Evolutionary conservation across 2,329 filamentous ascomycete species (phyloP).

Genomic region (Cladosporium sp.): DNA sequence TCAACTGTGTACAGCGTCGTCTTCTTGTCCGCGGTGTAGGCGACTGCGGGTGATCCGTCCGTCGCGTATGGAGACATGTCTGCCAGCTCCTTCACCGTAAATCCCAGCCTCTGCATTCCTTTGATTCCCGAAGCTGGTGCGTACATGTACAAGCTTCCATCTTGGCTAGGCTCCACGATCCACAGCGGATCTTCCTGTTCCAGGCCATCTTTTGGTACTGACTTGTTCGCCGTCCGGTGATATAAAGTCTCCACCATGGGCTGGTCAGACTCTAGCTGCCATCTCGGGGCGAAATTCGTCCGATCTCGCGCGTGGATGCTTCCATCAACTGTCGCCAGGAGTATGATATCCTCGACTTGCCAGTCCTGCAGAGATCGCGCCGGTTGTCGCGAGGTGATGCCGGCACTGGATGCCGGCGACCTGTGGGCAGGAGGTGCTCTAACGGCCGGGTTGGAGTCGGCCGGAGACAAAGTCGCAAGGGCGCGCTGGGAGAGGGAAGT

Average conservation of each 20-base stretch:
- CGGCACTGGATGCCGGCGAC: conserved; percentile 55
- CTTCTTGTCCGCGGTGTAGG: conserved; percentile 89
- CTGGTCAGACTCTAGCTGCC: conserved; percentile 78
- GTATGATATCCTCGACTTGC: conserved; percentile 99
- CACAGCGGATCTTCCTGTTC: conserved; percentile 83
- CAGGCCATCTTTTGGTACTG: conserved; percentile 56
- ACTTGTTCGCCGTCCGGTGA: conserved; percentile 62
- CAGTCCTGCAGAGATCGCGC: conserved; percentile 98
- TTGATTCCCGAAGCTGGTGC: conserved; percentile 57
- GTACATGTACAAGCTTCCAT: conserved; percentile 85
- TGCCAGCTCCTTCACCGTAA: conserved; percentile 81
- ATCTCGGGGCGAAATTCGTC: conserved; percentile 76
- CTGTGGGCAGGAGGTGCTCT: conserved; percentile 75
- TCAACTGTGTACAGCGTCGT: conserved; percentile 87
- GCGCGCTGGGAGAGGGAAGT: conserved; percentile 71
- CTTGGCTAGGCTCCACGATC: conserved; percentile 87
- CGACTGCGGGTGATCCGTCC: conserved; percentile 65
- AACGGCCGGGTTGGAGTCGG: conserved; percentile 68
- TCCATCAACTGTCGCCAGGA: conserved; percentile 99
- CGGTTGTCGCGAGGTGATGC: conserved; percentile 71
- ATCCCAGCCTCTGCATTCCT: conserved; percentile 61
- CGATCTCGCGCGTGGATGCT: conserved; percentile 88
- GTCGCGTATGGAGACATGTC: conserved; percentile 73
- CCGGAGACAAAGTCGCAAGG: conserved; percentile 97
- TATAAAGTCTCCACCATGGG: conserved; percentile 91